Evolutionary conservation across 139 green algal species (phyloP).

Genomic region (Diplosphaera chodatii): DNA sequence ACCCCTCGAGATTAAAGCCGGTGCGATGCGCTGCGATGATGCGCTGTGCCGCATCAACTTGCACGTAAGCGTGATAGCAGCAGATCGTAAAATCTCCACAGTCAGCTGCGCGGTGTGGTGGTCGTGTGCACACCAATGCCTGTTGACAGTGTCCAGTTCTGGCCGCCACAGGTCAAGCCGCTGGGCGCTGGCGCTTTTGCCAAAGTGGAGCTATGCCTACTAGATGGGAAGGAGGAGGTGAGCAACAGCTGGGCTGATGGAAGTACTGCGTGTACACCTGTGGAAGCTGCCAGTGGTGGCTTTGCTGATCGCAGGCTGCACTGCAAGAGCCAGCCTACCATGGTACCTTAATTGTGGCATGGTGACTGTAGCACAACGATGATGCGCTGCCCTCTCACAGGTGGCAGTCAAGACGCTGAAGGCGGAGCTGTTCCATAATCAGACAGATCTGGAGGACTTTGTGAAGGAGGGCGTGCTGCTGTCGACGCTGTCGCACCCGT

Average conservation of each 20-base stretch:
- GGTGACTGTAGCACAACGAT: too few species aligned
- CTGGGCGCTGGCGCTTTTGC: conserved; percentile 52
- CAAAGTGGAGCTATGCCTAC: conserved; percentile 28
- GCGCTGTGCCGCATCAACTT: too few species aligned
- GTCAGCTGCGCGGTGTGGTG: too few species aligned
- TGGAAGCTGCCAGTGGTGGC: not conserved
- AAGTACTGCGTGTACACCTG: too few species aligned
- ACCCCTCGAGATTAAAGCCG: too few species aligned
- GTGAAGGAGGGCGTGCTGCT: conserved; percentile 58
- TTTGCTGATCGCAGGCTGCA: not conserved
- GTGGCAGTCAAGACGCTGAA: conserved; percentile 65
- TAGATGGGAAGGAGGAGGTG: not conserved
- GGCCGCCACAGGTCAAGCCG: not conserved
- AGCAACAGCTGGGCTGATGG: too few species aligned
- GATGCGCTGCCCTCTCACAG: not conserved
- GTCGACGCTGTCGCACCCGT: conserved; percentile 33
- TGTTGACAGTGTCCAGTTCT: too few species aligned
- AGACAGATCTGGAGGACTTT: conserved; percentile 56
- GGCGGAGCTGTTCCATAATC: conserved; percentile 49
- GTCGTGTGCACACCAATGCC: too few species aligned
- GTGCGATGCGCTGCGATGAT: too few species aligned
- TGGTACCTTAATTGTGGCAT: too few species aligned
- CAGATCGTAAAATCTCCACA: too few species aligned
- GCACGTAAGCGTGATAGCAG: too few species aligned
- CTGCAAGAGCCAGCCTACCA: not conserved